These are phyloP conservation scores for Fusarium paranaense DNA, from an alignment of 2,329 filamentous ascomycete genomes.

Conservation along the genomic window DNA sequence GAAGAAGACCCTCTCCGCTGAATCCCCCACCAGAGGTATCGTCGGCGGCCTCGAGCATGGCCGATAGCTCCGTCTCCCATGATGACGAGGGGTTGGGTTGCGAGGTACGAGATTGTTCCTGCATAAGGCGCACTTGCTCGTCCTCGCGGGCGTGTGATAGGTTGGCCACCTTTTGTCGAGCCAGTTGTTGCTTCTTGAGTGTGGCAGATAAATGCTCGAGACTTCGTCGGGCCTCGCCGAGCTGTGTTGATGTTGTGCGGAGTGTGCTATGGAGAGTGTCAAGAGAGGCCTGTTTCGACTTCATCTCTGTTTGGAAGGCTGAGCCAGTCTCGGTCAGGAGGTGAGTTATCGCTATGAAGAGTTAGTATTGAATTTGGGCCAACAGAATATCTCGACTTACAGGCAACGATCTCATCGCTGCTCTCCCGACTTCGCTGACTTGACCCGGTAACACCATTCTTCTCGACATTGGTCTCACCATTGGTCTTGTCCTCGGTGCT, in stretches of 20 bases:
- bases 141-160: conserved; percentile 79
- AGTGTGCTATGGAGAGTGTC: conserved; percentile 85
- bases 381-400: conserved; percentile 62
- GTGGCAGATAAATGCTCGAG: conserved; percentile 78
- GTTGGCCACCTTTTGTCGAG: conserved; percentile 80
- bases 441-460: conserved; percentile 57
- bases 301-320: conserved; percentile 83
- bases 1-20: conserved; percentile 59
- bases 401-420: conserved; percentile 81
- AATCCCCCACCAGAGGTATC: conserved; percentile 52
- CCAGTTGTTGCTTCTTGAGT: conserved; percentile 72
- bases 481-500: conserved; percentile 58
- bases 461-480: conserved; percentile 57
- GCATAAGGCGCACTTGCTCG: conserved; percentile 66
- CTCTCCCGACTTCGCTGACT: conserved; percentile 74
- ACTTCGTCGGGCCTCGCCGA: conserved; percentile 80
- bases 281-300: conserved; percentile 84
- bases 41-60: conserved; percentile 59
- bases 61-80: conserved; percentile 67
- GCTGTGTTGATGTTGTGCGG: conserved; percentile 80
- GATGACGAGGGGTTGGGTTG: conserved; percentile 59
- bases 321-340: conserved; percentile 83
- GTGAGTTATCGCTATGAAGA: conserved; percentile 76
- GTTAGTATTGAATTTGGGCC: conserved; percentile 2
- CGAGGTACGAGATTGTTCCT: conserved; percentile 55